Evolutionary conservation across 768 basidiomycete genomes (phyloP).

Genomic region (Albatrellus ellisii): DNA sequence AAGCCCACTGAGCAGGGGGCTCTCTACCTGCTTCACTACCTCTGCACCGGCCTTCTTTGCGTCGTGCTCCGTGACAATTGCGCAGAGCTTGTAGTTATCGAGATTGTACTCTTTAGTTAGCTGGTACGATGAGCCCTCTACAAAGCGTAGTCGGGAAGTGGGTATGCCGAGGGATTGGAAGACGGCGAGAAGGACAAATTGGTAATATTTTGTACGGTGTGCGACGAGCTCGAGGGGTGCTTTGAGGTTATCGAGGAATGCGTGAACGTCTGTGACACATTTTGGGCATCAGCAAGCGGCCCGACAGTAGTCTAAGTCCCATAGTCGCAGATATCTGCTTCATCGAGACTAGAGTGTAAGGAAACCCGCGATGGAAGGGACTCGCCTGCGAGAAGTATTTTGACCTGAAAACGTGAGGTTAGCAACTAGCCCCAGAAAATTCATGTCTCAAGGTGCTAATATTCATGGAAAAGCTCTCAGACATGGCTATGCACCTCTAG

Average conservation of each 20-base stretch:
- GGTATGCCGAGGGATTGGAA: conserved; percentile 88
- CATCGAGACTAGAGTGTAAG: neutral
- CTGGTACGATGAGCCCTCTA: conserved; percentile 89
- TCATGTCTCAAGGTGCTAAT: too few relatives aligned
- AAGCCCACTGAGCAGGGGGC: conserved; percentile 79
- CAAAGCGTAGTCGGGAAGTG: conserved; percentile 67
- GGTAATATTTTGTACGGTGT: conserved; percentile 84
- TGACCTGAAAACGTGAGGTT: conserved; percentile 53
- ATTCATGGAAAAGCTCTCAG: too few relatives aligned
- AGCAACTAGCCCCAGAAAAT: too few relatives aligned
- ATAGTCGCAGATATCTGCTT: neutral
- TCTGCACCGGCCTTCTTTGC: conserved; percentile 98
- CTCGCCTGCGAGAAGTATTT: conserved; percentile 67
- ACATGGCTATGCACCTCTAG: too few relatives aligned
- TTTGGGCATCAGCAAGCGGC: neutral
- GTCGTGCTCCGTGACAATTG: conserved; percentile 91
- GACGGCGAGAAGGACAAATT: conserved; percentile 66
- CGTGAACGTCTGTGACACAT: conserved; percentile 67
- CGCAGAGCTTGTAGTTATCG: conserved; percentile 86
- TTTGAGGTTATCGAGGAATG: conserved; percentile 95
- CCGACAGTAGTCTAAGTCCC: neutral
- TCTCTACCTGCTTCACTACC: conserved; percentile 95
- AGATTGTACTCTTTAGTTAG: conserved; percentile 84
- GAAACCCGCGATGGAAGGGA: neutral
- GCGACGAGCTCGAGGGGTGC: conserved; percentile 87